Conservation (phyloP, 331 rosid species). For the Cydonia oblonga region DNA sequence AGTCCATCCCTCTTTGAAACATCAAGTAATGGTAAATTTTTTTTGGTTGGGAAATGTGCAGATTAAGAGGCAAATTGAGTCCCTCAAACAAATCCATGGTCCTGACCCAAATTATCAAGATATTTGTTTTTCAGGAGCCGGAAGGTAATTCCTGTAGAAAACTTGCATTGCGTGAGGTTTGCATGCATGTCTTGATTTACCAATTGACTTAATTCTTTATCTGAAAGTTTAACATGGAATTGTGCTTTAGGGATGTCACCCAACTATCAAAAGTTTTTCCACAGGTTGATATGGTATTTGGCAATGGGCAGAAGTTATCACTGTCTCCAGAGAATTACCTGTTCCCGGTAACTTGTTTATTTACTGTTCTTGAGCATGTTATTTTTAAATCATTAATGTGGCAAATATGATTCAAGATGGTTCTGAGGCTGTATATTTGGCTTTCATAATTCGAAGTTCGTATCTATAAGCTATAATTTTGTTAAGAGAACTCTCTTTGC, state of each 20-base stretch:
- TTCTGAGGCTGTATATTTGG: not conserved
- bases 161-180: not conserved
- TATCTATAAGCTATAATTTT: not conserved
- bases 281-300: conserved; percentile 33
- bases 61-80: conserved; percentile 20
- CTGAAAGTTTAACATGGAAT: conserved; percentile 2
- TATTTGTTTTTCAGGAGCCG: conserved; percentile 43
- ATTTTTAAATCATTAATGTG: not conserved
- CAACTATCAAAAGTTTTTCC: conserved; percentile 29
- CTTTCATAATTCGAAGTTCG: not conserved
- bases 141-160: conserved; percentile 22
- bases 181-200: not conserved
- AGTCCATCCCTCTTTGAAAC: not conserved
- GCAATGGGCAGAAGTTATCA: conserved; percentile 24
- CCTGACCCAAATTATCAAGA: conserved; percentile 38
- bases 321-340: conserved; percentile 38
- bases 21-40: not conserved
- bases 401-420: not conserved
- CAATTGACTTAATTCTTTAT: not conserved
- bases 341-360: conserved; percentile 31
- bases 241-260: conserved; percentile 26
- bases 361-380: conserved; percentile 1
- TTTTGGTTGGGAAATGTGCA: conserved; percentile 8
- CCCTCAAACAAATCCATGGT: conserved; percentile 29
- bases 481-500: not conserved